Evolutionary conservation across 352 stramenopile species (phyloP).

Genomic region (Globisporangium radiosum): DNA sequence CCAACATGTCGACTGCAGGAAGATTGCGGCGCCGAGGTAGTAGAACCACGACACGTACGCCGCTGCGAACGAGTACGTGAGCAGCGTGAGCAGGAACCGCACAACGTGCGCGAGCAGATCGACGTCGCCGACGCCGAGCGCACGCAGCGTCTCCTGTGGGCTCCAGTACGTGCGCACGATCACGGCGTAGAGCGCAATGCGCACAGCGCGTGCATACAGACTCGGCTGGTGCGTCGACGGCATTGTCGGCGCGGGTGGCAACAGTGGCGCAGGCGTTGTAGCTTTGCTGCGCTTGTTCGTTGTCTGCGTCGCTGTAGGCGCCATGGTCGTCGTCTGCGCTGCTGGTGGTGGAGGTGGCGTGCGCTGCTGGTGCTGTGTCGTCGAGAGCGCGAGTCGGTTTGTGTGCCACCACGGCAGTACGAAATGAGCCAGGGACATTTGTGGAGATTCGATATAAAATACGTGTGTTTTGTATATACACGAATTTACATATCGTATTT

Average conservation of each 20-base stretch:
- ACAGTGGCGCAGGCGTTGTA: not conserved
- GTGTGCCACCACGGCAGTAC: too few relatives aligned
- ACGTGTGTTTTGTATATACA: too few relatives aligned
- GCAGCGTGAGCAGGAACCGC: conserved; percentile 50
- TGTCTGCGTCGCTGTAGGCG: too few relatives aligned
- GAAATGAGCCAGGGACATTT: too few relatives aligned
- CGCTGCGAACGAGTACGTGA: too few relatives aligned
- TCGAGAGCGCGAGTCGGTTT: conserved; percentile 16
- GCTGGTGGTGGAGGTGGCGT: not conserved
- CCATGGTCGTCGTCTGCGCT: not conserved
- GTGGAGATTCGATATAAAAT: too few relatives aligned
- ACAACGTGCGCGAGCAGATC: conserved; percentile 45
- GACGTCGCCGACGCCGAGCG: conserved; percentile 22
- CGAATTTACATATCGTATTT: too few relatives aligned
- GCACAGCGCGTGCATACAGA: conserved; percentile 25
- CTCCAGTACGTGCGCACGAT: conserved; percentile 41
- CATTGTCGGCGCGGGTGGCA: not conserved
- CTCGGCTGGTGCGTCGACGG: not conserved
- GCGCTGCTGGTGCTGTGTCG: not conserved
- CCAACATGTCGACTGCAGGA: too few relatives aligned
- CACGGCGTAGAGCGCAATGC: conserved; percentile 32
- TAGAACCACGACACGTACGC: too few relatives aligned
- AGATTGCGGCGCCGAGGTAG: too few relatives aligned
- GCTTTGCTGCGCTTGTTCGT: not conserved
- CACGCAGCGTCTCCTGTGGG: conserved; percentile 35